A percentile compares a stretch with the other conserved stretches of the same genome.
Evolutionary conservation across 2,329 filamentous ascomycete genomes (phyloP).

Genomic region (Clathrospora elynae): DNA sequence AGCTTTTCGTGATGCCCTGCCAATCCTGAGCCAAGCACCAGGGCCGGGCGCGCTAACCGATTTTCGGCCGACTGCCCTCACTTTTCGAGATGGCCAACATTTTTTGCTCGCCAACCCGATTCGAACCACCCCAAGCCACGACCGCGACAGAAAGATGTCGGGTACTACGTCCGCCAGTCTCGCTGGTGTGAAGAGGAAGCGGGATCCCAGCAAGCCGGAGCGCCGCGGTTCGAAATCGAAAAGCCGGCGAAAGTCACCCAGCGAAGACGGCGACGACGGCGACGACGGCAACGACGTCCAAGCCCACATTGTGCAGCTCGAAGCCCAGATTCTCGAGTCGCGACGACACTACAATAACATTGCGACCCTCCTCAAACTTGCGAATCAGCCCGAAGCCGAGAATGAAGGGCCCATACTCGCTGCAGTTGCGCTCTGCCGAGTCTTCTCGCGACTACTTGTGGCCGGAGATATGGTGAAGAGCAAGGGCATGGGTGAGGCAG

Average conservation of each 20-base stretch:
- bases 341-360: constrained; percentile 94
- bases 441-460: constrained; percentile 81
- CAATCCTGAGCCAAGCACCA: constrained; percentile 24
- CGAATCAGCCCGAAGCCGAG: constrained; percentile 55
- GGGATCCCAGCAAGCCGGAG: constrained; percentile 41
- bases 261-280: constrained; percentile 51
- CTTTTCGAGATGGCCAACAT: constrained; percentile 24
- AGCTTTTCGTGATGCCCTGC: constrained; percentile 35
- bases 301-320: constrained; percentile 73
- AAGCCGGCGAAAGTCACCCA: constrained; percentile 37
- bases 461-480: constrained; percentile 71
- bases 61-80: constrained; percentile 26
- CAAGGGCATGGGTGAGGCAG: constrained; percentile 71
- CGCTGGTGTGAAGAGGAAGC: constrained; percentile 53
- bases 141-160: constrained; percentile 40
- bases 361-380: constrained; percentile 67
- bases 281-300: constrained; percentile 67
- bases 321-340: constrained; percentile 81
- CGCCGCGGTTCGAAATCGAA: constrained; percentile 49
- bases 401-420: constrained; percentile 68
- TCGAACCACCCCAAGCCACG: background rate
- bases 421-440: constrained; percentile 79
- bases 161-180: constrained; percentile 31
- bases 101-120: constrained; percentile 5
- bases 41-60: constrained; percentile 32